A percentile compares a stretch with the other conserved stretches of the same genome.
These are phyloP conservation scores for Linderina pennispora DNA, from an alignment of 192 early-diverging fungal species.

Conservation along the genomic window DNA sequence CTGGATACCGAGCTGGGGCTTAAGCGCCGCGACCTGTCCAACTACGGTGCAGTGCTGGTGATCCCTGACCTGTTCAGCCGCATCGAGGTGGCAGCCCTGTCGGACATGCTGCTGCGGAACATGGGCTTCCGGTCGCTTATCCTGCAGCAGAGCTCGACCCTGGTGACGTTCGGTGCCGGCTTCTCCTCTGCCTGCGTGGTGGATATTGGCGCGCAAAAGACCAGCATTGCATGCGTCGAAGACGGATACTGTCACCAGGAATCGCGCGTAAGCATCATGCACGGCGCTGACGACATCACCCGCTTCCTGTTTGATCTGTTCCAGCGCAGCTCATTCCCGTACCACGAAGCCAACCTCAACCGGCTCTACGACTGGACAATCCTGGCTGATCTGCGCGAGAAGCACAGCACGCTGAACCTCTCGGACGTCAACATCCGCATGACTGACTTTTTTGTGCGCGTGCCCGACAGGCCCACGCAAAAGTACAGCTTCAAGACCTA, in stretches of 20 bases:
- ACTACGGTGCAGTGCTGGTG: conserved; percentile 66
- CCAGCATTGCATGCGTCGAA: conserved; percentile 77
- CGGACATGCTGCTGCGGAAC: conserved; percentile 61
- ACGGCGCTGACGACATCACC: conserved; percentile 90
- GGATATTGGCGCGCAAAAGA: conserved; percentile 88
- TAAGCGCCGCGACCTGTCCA: conserved; percentile 47
- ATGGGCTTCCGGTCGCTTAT: conserved; percentile 75
- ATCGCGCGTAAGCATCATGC: conserved; percentile 59
- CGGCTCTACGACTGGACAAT: conserved; percentile 68
- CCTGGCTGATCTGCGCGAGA: conserved; percentile 76
- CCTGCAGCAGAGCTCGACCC: conserved; percentile 74
- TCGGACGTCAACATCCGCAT: conserved; percentile 78
- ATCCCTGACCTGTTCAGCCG: conserved; percentile 74
- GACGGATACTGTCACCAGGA: conserved; percentile 72
- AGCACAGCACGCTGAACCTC: conserved; percentile 78
- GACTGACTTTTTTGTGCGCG: conserved; percentile 74
- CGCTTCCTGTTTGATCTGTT: conserved; percentile 63
- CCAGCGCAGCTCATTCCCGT: conserved; percentile 65
- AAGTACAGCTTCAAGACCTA: conserved; percentile 83
- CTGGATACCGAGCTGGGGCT: conserved; percentile 69
- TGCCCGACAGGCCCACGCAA: conserved; percentile 57
- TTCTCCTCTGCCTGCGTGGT: conserved; percentile 81
- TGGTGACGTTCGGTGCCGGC: conserved; percentile 83
- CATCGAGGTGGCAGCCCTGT: conserved; percentile 55
- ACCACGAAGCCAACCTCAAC: conserved; percentile 54